phyloP scores from a whole-genome alignment of 1,284 basidiomycete species.

The Hypsizygus ulmarius region DNA sequence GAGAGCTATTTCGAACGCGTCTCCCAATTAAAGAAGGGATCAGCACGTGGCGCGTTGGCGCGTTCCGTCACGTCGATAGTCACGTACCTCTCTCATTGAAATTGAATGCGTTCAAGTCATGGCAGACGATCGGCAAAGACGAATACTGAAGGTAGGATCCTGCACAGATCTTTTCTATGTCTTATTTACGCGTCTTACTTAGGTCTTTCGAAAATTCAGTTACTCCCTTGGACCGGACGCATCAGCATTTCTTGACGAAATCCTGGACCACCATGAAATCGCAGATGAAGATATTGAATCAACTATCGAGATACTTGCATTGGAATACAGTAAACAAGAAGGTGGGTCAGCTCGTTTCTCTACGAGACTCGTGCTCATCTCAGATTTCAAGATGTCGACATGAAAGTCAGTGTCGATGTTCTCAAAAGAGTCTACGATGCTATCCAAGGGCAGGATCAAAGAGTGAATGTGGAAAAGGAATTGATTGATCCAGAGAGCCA shows the following conservation, averaged over 20 bases:
- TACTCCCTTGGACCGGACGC: slow-evolving; percentile 79
- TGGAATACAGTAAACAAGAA: slow-evolving; percentile 91
- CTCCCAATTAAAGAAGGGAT: too few species aligned
- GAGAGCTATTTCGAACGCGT: too few species aligned
- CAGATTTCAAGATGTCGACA: slow-evolving; percentile 56
- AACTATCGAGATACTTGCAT: slow-evolving; percentile 82
- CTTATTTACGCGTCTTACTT: neutral
- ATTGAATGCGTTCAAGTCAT: slow-evolving; percentile 21
- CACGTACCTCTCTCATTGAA: slow-evolving; percentile 1
- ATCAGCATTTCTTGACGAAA: slow-evolving; percentile 63
- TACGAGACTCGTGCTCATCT: neutral
- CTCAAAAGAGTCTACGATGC: slow-evolving; percentile 81
- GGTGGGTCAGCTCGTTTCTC: slow-evolving; percentile 47
- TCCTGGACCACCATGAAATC: slow-evolving; percentile 67
- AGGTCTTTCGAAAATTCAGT: slow-evolving; percentile 83
- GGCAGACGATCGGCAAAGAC: slow-evolving; percentile 52
- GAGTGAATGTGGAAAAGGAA: slow-evolving; percentile 54
- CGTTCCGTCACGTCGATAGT: neutral
- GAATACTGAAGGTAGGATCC: slow-evolving; percentile 58
- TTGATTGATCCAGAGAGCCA: slow-evolving; percentile 83
- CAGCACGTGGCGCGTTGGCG: too few species aligned
- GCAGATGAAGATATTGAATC: slow-evolving; percentile 69
- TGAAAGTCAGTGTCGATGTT: slow-evolving; percentile 75
- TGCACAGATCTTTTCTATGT: neutral
- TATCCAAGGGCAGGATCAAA: slow-evolving; percentile 71